Percentiles rank a stretch among this genome's conserved stretches.
Evolutionary conservation across 768 basidiomycete species (phyloP).

Genomic region (Cyathus striatus): DNA sequence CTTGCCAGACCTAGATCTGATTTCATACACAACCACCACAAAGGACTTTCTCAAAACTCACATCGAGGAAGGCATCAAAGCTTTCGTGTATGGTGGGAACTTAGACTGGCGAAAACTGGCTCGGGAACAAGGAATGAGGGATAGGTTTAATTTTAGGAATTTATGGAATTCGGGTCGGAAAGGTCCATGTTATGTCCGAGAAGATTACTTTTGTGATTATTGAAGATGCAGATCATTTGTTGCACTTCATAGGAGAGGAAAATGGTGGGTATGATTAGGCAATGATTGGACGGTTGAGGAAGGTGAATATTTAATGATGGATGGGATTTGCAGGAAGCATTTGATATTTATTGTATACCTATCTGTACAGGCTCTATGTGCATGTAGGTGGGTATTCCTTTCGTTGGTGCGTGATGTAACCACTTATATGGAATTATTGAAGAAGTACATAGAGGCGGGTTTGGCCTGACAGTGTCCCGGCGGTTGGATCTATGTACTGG

Average conservation of each 20-base stretch:
- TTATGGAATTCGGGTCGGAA: too few species aligned
- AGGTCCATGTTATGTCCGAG: constrained; percentile 52
- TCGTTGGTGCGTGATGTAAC: too few species aligned
- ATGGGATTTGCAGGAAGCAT: too few species aligned
- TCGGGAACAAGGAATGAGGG: constrained; percentile 74
- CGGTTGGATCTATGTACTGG: too few species aligned
- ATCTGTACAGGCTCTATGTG: too few species aligned
- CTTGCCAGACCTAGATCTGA: constrained; percentile 31
- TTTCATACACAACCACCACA: too few species aligned
- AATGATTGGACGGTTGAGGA: constrained; percentile 45
- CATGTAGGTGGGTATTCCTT: too few species aligned
- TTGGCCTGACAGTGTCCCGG: too few species aligned
- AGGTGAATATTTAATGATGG: constrained; percentile 10
- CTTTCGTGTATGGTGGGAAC: constrained; percentile 66
- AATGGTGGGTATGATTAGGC: constrained; percentile 42
- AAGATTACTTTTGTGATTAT: constrained; percentile 8
- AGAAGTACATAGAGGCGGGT: too few species aligned
- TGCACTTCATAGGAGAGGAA: constrained; percentile 59
- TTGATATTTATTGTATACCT: too few species aligned
- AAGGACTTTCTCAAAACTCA: constrained; percentile 63
- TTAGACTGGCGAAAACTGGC: constrained; percentile 77
- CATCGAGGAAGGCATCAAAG: constrained; percentile 67
- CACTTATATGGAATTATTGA: too few species aligned
- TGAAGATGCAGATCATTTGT: constrained; percentile 21
- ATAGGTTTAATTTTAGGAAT: constrained; percentile 72